Conservation (phyloP, 306 rosid species). For the Fagus sylvatica region DNA sequence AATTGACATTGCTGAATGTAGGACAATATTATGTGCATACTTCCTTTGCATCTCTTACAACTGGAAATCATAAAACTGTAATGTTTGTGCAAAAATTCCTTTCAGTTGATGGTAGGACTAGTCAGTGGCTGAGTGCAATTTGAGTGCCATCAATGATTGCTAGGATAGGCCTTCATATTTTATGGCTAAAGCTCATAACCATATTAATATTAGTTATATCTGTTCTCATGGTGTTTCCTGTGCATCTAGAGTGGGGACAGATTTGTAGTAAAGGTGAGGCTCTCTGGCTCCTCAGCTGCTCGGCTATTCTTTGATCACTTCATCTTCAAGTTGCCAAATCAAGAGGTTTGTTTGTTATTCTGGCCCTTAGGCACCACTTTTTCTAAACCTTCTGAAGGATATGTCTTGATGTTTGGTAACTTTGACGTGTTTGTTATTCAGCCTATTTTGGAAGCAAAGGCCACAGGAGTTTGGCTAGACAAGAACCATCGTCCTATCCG, state of each 20-base stretch:
- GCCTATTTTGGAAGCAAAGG: slow-evolving; percentile 87
- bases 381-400: not conserved
- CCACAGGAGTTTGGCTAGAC: slow-evolving; percentile 82
- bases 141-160: not conserved
- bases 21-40: not conserved
- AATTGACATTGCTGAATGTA: not conserved
- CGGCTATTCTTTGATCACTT: slow-evolving; percentile 67
- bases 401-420: slow-evolving; percentile 23
- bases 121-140: not conserved
- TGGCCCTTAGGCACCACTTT: not conserved
- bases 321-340: slow-evolving; percentile 76
- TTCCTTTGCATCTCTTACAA: not conserved
- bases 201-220: not conserved
- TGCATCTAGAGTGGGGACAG: slow-evolving; percentile 69
- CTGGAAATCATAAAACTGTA: not conserved
- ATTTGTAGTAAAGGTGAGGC: slow-evolving; percentile 64
- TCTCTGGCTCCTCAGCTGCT: slow-evolving; percentile 70
- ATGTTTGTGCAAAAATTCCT: not conserved
- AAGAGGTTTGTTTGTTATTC: slow-evolving; percentile 66
- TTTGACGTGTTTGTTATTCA: slow-evolving; percentile 31
- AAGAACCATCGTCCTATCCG: slow-evolving; percentile 71
- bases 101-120: not conserved
- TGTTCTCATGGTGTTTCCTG: slow-evolving; percentile 27
- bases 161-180: not conserved
- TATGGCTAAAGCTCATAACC: not conserved